Evolutionary conservation across 1,139 yeast species (phyloP), one percentile per base, ranked within the genome.

Genomic region (Torulaspora pretoriensis): DNA sequence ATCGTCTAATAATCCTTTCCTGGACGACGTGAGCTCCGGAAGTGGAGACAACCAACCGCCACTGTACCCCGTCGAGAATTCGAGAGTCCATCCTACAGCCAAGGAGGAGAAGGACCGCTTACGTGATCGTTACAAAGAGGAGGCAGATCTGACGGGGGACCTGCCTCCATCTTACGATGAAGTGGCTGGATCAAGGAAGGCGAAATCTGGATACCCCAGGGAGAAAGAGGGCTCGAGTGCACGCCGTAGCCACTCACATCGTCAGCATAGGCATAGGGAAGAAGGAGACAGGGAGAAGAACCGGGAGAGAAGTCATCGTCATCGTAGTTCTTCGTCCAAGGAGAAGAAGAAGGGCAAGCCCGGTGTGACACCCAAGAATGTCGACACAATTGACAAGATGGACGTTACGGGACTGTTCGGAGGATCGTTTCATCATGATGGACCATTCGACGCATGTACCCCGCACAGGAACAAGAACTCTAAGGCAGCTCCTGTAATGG

Each of bases 361-460:
- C 54, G 53, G 53, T 25, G 63, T 61, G 25, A 50, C 56, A 12
- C 63, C 66, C 8, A 63, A 64, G 43, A 72, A 64, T 36, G 78
- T 92, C 53, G 98, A 92, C 62, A 87, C 95, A 4, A 92, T 92
- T 57, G 98, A 92, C 69, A 86, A 85, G 67, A 73, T 92, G 55
- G 98, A 92, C 64, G 97, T 90, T 30, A 89, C 97, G 6, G 97
- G 96, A 0, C 75, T 92, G 53, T 90, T 86, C 63, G 97, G 97
- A n/a, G 85, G 86, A 23, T 87, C 92, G 1, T 92, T 92, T 74
- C 98, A 92, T 67, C 98, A 92, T 65, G 98, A 92, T 67, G 98
- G 98, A 10, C 98, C 98, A 13, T 92, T 92, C 65, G 98, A 92
- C 66, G 98, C 98, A 2, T 90, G 97, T 67, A 85, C 95, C 4